Percentiles rank a stretch among this genome's conserved stretches.
Conservation (phyloP, 306 rosid species). For the Vicia villosa region DNA sequence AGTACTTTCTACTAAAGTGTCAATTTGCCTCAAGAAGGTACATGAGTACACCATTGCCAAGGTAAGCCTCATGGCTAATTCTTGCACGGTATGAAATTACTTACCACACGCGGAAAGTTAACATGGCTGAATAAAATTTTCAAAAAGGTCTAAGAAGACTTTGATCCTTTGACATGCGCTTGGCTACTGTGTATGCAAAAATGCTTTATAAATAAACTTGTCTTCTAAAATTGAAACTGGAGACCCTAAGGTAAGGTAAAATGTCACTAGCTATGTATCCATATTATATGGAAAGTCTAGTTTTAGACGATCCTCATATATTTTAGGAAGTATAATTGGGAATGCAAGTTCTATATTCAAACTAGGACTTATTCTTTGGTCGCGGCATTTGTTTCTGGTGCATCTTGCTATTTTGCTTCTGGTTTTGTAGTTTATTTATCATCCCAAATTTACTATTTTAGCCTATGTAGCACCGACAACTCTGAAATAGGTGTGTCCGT, state of each 20-base stretch:
- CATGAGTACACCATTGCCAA: constrained; percentile 22
- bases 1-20: not conserved
- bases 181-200: constrained; percentile 37
- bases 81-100: constrained; percentile 37
- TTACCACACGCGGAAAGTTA: constrained; percentile 32
- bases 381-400: constrained; percentile 26
- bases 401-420: constrained; percentile 6
- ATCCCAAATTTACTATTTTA: not conserved
- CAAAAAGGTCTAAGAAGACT: constrained; percentile 19
- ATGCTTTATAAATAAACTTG: constrained; percentile 28
- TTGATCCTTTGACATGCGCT: constrained; percentile 31
- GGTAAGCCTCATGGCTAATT: constrained; percentile 37
- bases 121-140: constrained; percentile 22
- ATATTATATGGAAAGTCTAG: not conserved
- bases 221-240: constrained; percentile 23
- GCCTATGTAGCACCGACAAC: too few species aligned
- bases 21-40: constrained; percentile 15
- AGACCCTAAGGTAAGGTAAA: constrained; percentile 34
- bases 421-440: not conserved
- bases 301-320: not conserved
- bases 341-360: not conserved
- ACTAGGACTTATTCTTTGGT: not conserved
- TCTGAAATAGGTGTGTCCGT: too few species aligned
- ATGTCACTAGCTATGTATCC: constrained; percentile 17
- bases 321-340: constrained; percentile 11